phyloP scores from a whole-genome alignment of 441 rosid genomes.

The Pelargonium myrrhifolium region DNA sequence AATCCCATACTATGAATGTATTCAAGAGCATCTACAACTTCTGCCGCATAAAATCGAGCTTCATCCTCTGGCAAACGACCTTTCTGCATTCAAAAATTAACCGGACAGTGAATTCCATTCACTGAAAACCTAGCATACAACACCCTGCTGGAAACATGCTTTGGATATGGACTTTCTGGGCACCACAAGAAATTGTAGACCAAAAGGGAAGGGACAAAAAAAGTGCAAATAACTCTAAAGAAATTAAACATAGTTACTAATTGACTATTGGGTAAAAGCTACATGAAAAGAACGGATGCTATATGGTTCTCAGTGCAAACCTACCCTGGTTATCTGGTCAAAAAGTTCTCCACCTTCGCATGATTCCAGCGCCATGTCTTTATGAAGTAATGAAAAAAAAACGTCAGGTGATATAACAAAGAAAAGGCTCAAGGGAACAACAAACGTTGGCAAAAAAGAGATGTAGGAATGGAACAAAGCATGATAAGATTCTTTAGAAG shows the following conservation, averaged over 20 bases:
- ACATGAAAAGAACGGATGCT: not conserved
- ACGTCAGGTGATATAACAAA: not conserved
- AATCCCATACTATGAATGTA: slow-evolving; percentile 89
- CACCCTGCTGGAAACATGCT: slow-evolving; percentile 2
- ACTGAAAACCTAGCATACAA: slow-evolving; percentile 10
- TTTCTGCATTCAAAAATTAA: slow-evolving; percentile 50
- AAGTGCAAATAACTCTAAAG: not conserved
- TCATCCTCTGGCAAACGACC: slow-evolving; percentile 73
- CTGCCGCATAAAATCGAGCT: slow-evolving; percentile 86
- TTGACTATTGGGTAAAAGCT: not conserved
- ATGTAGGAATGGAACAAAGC: not conserved
- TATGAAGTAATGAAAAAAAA: not conserved
- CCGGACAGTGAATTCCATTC: slow-evolving; percentile 8
- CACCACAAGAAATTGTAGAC: too few species aligned
- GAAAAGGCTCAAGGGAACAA: not conserved
- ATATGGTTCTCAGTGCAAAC: slow-evolving; percentile 24
- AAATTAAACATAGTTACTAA: not conserved
- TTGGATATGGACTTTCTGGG: not conserved
- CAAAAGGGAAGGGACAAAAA: not conserved
- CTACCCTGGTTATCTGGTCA: slow-evolving; percentile 94
- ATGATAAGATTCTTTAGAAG: slow-evolving; percentile 2
- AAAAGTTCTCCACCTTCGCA: slow-evolving; percentile 99
- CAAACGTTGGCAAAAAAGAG: not conserved
- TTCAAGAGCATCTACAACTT: slow-evolving; percentile 96
- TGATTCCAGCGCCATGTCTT: slow-evolving; percentile 99